phyloP scores from a whole-genome alignment of 306 rosid species.

The Comarum palustre region DNA sequence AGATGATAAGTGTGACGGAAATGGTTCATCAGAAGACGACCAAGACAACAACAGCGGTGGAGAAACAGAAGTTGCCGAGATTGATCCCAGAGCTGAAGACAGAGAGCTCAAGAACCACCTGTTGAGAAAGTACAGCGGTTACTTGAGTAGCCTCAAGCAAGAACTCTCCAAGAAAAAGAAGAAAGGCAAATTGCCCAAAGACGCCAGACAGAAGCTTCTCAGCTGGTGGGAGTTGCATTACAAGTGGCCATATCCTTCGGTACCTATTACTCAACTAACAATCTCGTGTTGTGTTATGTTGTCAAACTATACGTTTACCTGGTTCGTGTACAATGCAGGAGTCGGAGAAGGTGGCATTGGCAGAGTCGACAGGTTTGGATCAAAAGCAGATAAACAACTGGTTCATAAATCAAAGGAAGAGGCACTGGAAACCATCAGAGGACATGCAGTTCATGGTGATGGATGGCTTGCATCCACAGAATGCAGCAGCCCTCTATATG shows the following conservation, averaged over 20 bases:
- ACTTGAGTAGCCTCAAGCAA: constrained; percentile 87
- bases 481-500: constrained; percentile 66
- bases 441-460: constrained; percentile 98
- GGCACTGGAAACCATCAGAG: constrained; percentile 99
- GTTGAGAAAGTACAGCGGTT: constrained; percentile 85
- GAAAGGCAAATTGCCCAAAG: constrained; percentile 96
- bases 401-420: constrained; percentile 97
- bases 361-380: constrained; percentile 93
- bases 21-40: constrained; percentile 85
- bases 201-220: constrained; percentile 92
- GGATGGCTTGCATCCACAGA: constrained; percentile 87
- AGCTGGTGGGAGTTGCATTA: constrained; percentile 98
- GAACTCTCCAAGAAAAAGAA: constrained; percentile 97
- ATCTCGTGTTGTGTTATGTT: background rate
- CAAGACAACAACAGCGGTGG: constrained; percentile 85
- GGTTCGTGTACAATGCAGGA: constrained; percentile 41
- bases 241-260: constrained; percentile 99
- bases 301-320: background rate
- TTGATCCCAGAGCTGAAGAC: constrained; percentile 89
- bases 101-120: constrained; percentile 88
- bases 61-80: constrained; percentile 72
- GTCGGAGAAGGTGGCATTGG: constrained; percentile 93
- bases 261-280: constrained; percentile 23
- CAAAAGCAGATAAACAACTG: constrained; percentile 95
- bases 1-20: constrained; percentile 76